These are phyloP conservation scores for Calonectria hawksworthii DNA, from an alignment of 2,329 filamentous ascomycete species.

Conservation along the genomic window DNA sequence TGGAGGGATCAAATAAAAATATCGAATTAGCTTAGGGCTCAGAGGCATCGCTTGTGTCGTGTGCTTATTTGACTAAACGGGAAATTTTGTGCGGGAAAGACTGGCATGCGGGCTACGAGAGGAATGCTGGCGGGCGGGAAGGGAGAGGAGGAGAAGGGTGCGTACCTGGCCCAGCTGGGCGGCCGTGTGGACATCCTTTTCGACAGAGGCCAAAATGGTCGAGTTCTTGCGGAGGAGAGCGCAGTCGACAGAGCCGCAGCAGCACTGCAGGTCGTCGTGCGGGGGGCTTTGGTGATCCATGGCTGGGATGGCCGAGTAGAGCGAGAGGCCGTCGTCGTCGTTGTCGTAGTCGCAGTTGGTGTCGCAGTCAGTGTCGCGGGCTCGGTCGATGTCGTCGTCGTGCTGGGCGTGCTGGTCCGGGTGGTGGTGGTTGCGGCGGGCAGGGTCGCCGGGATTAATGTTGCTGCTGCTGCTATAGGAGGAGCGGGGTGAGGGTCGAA, in stretches of 20 bases:
- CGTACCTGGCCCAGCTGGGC: constrained; percentile 93
- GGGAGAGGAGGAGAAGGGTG: constrained; percentile 54
- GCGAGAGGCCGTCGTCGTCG: background rate
- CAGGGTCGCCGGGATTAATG: constrained; percentile 12
- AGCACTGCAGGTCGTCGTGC: constrained; percentile 72
- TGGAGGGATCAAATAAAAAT: constrained; percentile 64
- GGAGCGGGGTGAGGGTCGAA: constrained; percentile 10
- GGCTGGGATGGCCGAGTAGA: constrained; percentile 36
- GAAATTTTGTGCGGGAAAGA: background rate
- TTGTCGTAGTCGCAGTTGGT: background rate
- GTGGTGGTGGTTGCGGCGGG: background rate
- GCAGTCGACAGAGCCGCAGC: constrained; percentile 87
- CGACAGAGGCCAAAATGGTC: constrained; percentile 81
- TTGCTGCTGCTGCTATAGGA: background rate
- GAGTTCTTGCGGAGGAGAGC: constrained; percentile 86
- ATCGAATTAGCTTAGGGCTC: constrained; percentile 76
- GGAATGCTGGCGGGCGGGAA: constrained; percentile 42
- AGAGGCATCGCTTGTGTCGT: constrained; percentile 30
- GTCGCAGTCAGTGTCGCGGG: background rate
- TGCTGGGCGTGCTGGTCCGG: background rate
- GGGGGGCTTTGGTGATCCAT: constrained; percentile 44
- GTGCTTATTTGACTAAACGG: constrained; percentile 22
- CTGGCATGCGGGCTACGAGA: constrained; percentile 42
- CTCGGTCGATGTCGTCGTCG: background rate
- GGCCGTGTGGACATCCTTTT: constrained; percentile 89